These are phyloP conservation scores for Suhomyces anneliseae DNA, from an alignment of 1,139 yeast species.

Conservation along the genomic window DNA sequence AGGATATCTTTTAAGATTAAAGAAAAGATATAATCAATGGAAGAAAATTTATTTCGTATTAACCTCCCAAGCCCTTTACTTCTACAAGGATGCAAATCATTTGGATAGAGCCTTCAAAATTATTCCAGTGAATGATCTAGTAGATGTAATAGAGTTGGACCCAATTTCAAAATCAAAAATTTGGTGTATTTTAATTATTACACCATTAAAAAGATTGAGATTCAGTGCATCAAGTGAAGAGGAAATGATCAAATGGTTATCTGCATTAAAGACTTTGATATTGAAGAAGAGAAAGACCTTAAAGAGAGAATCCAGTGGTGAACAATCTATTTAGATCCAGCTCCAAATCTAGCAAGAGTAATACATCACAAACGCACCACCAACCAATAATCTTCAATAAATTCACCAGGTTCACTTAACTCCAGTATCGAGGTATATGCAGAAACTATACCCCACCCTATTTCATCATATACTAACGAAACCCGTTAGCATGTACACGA, in stretches of 20 bases:
- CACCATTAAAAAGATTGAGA: slow-evolving; percentile 45
- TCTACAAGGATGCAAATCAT: slow-evolving; percentile 32
- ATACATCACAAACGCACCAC: no score
- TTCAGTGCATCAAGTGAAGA: slow-evolving; percentile 48
- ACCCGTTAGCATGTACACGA: no score
- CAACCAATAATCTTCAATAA: no score
- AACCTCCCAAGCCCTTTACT: slow-evolving; percentile 40
- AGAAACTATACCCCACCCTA: no score
- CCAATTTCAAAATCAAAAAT: slow-evolving; percentile 42
- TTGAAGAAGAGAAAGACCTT: slow-evolving; percentile 1
- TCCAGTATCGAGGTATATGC: no score
- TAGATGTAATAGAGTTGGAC: slow-evolving; percentile 56
- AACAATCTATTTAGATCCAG: no score
- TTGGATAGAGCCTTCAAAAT: slow-evolving; percentile 23
- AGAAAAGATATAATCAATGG: slow-evolving; percentile 51
- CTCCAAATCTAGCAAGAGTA: no score
- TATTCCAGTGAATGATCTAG: slow-evolving; percentile 36
- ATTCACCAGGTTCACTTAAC: no score
- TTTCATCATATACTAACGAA: no score
- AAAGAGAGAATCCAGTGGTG: no score
- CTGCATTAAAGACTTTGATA: slow-evolving; percentile 36
- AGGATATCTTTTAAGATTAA: slow-evolving; percentile 43
- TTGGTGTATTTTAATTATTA: slow-evolving; percentile 51
- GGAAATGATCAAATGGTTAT: slow-evolving; percentile 52
- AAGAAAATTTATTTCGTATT: slow-evolving; percentile 42